These are phyloP conservation scores for Globisporangium yorkense DNA, from an alignment of 352 stramenopile species.

Conservation along the genomic window DNA sequence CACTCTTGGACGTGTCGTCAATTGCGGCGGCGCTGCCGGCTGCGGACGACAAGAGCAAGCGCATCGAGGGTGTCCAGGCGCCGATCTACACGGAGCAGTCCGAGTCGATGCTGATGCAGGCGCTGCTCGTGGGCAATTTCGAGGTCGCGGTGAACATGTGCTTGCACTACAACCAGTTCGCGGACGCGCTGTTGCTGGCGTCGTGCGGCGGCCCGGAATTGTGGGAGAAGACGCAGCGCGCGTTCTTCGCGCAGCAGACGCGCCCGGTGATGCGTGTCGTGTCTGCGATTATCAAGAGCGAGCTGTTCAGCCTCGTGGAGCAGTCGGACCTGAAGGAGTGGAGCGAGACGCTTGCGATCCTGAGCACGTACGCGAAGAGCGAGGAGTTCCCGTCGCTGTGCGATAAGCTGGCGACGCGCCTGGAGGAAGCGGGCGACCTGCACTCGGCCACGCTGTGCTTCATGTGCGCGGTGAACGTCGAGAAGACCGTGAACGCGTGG, in stretches of 20 bases:
- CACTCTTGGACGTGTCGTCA: slow-evolving; percentile 43
- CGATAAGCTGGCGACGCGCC: slow-evolving; percentile 88
- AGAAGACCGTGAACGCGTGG: slow-evolving; percentile 84
- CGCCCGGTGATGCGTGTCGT: slow-evolving; percentile 95
- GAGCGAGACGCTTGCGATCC: slow-evolving; percentile 96
- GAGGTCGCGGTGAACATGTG: slow-evolving; percentile 97
- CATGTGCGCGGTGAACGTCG: slow-evolving; percentile 94
- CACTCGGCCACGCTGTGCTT: slow-evolving; percentile 94
- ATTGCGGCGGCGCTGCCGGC: slow-evolving; percentile 37
- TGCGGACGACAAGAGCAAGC: slow-evolving; percentile 71
- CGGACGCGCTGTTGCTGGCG: slow-evolving; percentile 93
- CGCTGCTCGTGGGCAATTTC: slow-evolving; percentile 97
- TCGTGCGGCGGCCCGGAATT: slow-evolving; percentile 92
- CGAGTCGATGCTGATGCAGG: slow-evolving; percentile 91
- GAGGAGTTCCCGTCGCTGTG: slow-evolving; percentile 96
- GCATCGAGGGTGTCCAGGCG: slow-evolving; percentile 49
- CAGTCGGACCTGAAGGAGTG: slow-evolving; percentile 92
- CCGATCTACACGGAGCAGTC: slow-evolving; percentile 87
- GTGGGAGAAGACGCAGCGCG: slow-evolving; percentile 93
- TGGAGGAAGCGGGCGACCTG: slow-evolving; percentile 89
- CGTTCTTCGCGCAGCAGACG: slow-evolving; percentile 90
- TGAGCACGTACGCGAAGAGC: slow-evolving; percentile 96
- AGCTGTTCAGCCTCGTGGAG: slow-evolving; percentile 80
- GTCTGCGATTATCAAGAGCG: slow-evolving; percentile 94
- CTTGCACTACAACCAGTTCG: slow-evolving; percentile 93